A percentile compares a stretch with the other conserved stretches of the same genome.
These are phyloP conservation scores for Kwoniella dejecticola DNA, from an alignment of 768 basidiomycete species.

Conservation along the genomic window DNA sequence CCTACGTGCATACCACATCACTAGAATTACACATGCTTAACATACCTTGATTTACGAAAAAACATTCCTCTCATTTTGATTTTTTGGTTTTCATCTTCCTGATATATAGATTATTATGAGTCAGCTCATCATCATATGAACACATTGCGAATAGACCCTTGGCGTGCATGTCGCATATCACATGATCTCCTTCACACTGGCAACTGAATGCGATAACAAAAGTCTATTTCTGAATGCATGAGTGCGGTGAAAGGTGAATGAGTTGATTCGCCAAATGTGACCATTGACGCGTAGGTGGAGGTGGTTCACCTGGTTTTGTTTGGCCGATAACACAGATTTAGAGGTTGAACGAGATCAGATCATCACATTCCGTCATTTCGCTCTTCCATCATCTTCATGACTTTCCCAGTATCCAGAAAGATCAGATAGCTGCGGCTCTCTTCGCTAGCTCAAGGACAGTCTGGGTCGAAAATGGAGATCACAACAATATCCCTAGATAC, in stretches of 20 bases:
- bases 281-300: constrained; percentile 3
- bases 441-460: no score
- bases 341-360: neutral
- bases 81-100: neutral
- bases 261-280: neutral
- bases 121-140: constrained; percentile 1
- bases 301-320: neutral
- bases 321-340: neutral
- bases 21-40: neutral
- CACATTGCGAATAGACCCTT: constrained; percentile 8
- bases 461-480: constrained; percentile 17
- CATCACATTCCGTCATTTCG: neutral
- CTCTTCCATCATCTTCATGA: neutral
- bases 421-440: no score
- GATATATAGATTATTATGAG: constrained; percentile 2
- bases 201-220: no score
- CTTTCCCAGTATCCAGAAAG: no score
- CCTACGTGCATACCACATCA: neutral
- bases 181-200: neutral
- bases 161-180: neutral
- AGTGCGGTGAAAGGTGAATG: no score
- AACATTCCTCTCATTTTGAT: neutral
- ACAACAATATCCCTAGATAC: constrained; percentile 42
- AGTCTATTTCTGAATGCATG: no score
- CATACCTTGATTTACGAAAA: neutral